Evolutionary conservation across 768 basidiomycete species (phyloP), one percentile per base, ranked within the genome.

Genomic region (Hygrocybe coccinea): DNA sequence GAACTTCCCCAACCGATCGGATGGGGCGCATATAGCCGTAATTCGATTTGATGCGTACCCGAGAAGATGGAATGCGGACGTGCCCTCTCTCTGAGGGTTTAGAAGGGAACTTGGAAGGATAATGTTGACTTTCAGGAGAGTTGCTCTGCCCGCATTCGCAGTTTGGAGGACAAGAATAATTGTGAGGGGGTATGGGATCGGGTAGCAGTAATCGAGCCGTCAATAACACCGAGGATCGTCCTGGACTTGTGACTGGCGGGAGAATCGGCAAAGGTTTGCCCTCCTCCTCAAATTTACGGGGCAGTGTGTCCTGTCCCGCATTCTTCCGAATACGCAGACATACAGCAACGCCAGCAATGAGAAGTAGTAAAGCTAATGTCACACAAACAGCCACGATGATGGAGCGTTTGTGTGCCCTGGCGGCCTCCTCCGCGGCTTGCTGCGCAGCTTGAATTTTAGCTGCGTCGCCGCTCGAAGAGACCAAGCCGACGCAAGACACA

Each of bases 331-430:
- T 39, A 46, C 54, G 55, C 53, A 59, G 62, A 5, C 56, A 63
- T 52, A 64, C 58, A 19, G 56, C 56, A 3, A 56, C 62, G 5
- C 59, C 64, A 12, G 44, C 53, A 10, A 64, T 60, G 21, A 74
- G 52, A 3, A 71, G 50, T 14, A 68, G 53, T 8, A 71, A 63
- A 19, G 73, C 39, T 8, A 70, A 64, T 2, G 71, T 63, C 17
- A 66, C 64, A 17, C 74, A 66, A 2, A 69, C 74, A 6, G 67
- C 66, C 22, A 70, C 63, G 34, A 70, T 60, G 5, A 60, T 51
- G 24, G 60, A 59, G 21, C 62, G 65, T 37, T 62, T 61, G 14
- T 54, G 59, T 41, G 56, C 52, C 54, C 2, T 36, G 43, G 2
- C 55, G 15, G 56, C 62, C 2, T 59, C 59, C 3, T 52, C 55